Conservation (phyloP, 768 basidiomycete genomes). For the Dendrothele bispora region DNA sequence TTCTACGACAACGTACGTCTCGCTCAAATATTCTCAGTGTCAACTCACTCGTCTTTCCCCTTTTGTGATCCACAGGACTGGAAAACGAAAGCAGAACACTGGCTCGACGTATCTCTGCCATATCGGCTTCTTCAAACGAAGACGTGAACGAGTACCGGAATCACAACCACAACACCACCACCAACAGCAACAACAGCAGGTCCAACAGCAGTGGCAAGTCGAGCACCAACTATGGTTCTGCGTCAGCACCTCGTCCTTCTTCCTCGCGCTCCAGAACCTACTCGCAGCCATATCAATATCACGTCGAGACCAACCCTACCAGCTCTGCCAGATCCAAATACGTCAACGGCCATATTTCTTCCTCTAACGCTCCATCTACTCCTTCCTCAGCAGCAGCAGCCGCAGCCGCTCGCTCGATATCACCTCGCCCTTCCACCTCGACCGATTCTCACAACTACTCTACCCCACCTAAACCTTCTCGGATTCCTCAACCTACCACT, state of each 20-base stretch:
- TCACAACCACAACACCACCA: no score
- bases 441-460: conserved; percentile 16
- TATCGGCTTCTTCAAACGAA: conserved; percentile 61
- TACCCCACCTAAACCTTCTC: conserved; percentile 38
- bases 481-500: conserved; percentile 46
- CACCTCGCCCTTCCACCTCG: conserved; percentile 35
- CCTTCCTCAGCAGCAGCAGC: conserved; percentile 29
- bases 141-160: no score
- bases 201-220: conserved; percentile 13
- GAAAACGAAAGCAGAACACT: conserved; percentile 80
- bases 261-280: no score
- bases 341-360: neutral
- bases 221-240: no score
- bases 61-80: conserved; percentile 57
- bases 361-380: conserved; percentile 8
- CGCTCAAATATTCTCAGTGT: conserved; percentile 1
- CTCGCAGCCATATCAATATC: conserved; percentile 15
- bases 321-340: conserved; percentile 10
- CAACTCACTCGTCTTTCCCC: conserved; percentile 11
- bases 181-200: conserved; percentile 14
- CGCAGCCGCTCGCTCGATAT: conserved; percentile 40
- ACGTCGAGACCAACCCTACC: neutral
- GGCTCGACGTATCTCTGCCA: conserved; percentile 72
- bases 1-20: conserved; percentile 72
- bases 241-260: no score